Percentiles rank a stretch among this genome's conserved stretches.
phyloP scores from a whole-genome alignment of 2,329 filamentous ascomycete species.

The Penicillium polonicum region DNA sequence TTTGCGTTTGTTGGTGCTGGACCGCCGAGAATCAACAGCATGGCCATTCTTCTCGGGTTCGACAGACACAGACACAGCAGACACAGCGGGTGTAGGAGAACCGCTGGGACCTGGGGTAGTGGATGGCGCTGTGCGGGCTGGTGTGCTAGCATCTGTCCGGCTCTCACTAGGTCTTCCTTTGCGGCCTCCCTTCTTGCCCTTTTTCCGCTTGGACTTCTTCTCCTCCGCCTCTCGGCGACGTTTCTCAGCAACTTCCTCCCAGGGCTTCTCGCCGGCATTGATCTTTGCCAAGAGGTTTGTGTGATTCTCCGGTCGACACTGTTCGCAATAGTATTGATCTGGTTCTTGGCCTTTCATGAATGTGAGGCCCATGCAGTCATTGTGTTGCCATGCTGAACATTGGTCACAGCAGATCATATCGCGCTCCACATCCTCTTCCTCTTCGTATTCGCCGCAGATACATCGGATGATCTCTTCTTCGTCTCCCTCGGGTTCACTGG shows the following conservation, averaged over 20 bases:
- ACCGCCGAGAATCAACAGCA: slow-evolving; percentile 20
- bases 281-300: slow-evolving; percentile 76
- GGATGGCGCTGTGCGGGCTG: slow-evolving; percentile 32
- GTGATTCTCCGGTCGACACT: slow-evolving; percentile 82
- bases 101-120: slow-evolving; percentile 27
- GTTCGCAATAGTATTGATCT: slow-evolving; percentile 87
- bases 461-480: slow-evolving; percentile 84
- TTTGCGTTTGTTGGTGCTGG: slow-evolving; percentile 46
- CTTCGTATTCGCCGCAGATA: slow-evolving; percentile 83
- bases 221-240: slow-evolving; percentile 62
- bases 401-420: slow-evolving; percentile 95
- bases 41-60: slow-evolving; percentile 32
- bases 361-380: slow-evolving; percentile 86
- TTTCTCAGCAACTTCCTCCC: slow-evolving; percentile 68
- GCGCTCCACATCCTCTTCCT: slow-evolving; percentile 80
- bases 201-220: slow-evolving; percentile 59
- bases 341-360: slow-evolving; percentile 73
- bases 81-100: slow-evolving; percentile 25
- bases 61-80: slow-evolving; percentile 25
- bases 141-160: slow-evolving; percentile 47
- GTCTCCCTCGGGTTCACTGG: slow-evolving; percentile 59
- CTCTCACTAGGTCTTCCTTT: slow-evolving; percentile 65
- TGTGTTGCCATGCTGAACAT: slow-evolving; percentile 95
- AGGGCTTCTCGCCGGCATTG: slow-evolving; percentile 76
- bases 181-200: slow-evolving; percentile 56